phyloP scores from a whole-genome alignment of 768 basidiomycete genomes.

The Mycena capillaripes region DNA sequence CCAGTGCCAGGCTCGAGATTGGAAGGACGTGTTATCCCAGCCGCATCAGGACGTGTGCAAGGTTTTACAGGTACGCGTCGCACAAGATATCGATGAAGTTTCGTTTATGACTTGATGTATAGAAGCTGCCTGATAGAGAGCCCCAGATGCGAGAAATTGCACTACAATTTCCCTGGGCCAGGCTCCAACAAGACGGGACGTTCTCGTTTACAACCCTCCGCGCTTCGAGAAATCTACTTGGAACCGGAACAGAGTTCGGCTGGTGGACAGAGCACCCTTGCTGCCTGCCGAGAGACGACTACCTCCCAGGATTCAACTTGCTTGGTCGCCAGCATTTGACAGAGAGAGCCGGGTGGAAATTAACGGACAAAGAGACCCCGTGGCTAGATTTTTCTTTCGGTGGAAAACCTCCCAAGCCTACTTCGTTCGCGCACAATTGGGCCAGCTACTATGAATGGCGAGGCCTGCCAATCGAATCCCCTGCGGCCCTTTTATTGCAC shows the following conservation, averaged over 20 bases:
- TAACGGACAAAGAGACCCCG: constrained; percentile 48
- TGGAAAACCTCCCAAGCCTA: constrained; percentile 41
- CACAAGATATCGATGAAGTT: neutral
- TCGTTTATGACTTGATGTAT: neutral
- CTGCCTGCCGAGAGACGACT: constrained; percentile 33
- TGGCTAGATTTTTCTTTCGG: constrained; percentile 48
- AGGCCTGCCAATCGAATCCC: constrained; percentile 55
- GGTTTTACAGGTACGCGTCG: neutral
- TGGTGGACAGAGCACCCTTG: constrained; percentile 53
- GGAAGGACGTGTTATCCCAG: neutral
- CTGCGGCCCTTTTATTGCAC: constrained; percentile 58
- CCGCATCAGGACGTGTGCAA: neutral
- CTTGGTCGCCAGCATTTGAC: constrained; percentile 45
- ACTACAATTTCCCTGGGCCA: constrained; percentile 44
- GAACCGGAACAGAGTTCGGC: constrained; percentile 51
- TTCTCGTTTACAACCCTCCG: constrained; percentile 33
- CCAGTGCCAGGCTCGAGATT: neutral
- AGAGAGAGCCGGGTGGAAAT: constrained; percentile 52
- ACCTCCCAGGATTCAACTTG: constrained; percentile 50
- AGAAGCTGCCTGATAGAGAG: neutral
- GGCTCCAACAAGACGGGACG: constrained; percentile 29
- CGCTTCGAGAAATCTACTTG: constrained; percentile 45
- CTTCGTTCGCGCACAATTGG: constrained; percentile 52
- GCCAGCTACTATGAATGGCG: constrained; percentile 62
- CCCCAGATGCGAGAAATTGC: constrained; percentile 37